A percentile compares a stretch with the other conserved stretches of the same genome.
These are phyloP conservation scores for Oryza officinalis DNA, from an alignment of 176 grass and related monocot genomes.

Conservation along the genomic window DNA sequence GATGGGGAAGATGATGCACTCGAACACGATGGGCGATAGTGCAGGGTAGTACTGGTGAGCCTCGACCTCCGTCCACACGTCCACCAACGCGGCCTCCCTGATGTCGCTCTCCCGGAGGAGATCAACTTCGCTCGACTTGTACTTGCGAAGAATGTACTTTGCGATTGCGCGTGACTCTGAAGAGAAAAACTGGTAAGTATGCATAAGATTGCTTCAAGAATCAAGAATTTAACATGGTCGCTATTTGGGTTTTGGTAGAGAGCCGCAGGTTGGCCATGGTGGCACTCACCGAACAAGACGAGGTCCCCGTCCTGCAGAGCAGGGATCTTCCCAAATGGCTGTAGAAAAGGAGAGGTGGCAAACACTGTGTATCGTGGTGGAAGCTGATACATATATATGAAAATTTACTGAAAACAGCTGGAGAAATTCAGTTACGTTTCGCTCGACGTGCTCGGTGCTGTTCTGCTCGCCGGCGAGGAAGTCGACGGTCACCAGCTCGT, in stretches of 20 bases:
- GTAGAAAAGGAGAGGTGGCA: not conserved
- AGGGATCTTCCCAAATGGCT: conserved; percentile 49
- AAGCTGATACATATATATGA: not conserved
- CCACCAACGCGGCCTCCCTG: conserved; percentile 24
- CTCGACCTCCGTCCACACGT: conserved; percentile 37
- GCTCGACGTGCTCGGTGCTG: conserved; percentile 39
- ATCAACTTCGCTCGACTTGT: not conserved
- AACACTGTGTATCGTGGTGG: not conserved
- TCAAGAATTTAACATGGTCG: not conserved
- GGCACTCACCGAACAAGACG: conserved; percentile 19
- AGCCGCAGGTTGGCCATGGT: not conserved
- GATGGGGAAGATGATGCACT: conserved; percentile 21
- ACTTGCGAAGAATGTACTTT: conserved; percentile 32
- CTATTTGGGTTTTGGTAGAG: not conserved
- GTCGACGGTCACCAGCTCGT: conserved; percentile 36
- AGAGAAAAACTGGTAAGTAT: not conserved
- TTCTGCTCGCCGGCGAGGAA: not conserved
- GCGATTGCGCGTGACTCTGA: conserved; percentile 39
- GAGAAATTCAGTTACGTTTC: conserved; percentile 37
- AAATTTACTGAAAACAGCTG: not conserved
- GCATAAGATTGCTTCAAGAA: not conserved
- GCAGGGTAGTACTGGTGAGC: not conserved
- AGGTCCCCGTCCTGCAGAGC: conserved; percentile 45
- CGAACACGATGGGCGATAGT: conserved; percentile 13
- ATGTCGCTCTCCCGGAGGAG: not conserved